Percentiles rank a stretch among this genome's conserved stretches.
phyloP scores from a whole-genome alignment of 495 filamentous ascomycete species.

The Penicillium canescens region DNA sequence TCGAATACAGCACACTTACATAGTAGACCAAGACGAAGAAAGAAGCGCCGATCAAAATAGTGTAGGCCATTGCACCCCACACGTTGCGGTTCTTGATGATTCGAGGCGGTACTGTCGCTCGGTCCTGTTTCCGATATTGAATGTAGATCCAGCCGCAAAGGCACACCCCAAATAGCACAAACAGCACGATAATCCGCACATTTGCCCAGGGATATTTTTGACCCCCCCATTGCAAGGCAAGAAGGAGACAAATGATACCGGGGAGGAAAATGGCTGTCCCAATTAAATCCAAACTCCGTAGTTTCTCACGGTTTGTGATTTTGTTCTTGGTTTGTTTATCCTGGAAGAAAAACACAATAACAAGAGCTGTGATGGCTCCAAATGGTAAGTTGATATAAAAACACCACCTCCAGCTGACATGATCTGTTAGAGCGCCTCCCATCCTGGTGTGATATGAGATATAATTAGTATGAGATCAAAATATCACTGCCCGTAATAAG shows the following conservation, averaged over 20 bases:
- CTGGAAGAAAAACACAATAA: slow-evolving; percentile 61
- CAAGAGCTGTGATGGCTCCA: slow-evolving; percentile 61
- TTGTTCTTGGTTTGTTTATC: slow-evolving; percentile 43
- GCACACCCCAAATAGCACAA: slow-evolving; percentile 71
- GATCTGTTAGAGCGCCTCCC: slow-evolving; percentile 62
- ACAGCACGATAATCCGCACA: slow-evolving; percentile 66
- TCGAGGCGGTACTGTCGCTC: slow-evolving; percentile 73
- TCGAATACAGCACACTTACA: slow-evolving; percentile 14
- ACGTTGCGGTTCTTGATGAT: slow-evolving; percentile 73
- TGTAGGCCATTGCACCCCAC: slow-evolving; percentile 47
- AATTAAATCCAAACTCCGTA: slow-evolving; percentile 62
- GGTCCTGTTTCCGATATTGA: slow-evolving; percentile 67
- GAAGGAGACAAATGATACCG: slow-evolving; percentile 65
- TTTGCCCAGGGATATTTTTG: slow-evolving; percentile 64
- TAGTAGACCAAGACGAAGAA: slow-evolving; percentile 68
- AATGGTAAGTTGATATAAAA: slow-evolving; percentile 69
- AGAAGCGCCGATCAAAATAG: slow-evolving; percentile 57
- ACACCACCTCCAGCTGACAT: slow-evolving; percentile 62
- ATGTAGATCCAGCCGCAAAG: slow-evolving; percentile 59
- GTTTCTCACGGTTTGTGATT: slow-evolving; percentile 41
- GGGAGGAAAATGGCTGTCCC: slow-evolving; percentile 72
- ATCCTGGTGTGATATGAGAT: slow-evolving; percentile 13
- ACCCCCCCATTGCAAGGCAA: slow-evolving; percentile 88
- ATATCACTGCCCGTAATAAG: background rate
- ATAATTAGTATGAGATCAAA: too few relatives aligned